A percentile compares a stretch with the other conserved stretches of the same genome.
phyloP scores from a whole-genome alignment of 1,139 yeast genomes.

The Hansenula sp. region DNA sequence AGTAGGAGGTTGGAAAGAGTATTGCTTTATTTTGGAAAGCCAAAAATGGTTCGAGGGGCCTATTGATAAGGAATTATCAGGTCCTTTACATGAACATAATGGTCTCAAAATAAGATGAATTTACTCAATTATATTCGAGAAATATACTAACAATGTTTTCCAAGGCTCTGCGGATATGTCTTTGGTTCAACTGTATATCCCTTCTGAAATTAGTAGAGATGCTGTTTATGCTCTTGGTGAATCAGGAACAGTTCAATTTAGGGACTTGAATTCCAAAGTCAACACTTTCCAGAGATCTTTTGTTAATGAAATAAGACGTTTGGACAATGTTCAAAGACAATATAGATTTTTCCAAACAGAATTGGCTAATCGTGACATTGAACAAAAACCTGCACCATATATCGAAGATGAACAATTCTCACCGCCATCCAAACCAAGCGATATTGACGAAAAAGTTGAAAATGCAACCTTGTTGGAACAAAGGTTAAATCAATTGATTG shows the following conservation, averaged over 20 bases:
- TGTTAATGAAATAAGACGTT: conserved; percentile 70
- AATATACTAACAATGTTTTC: neutral
- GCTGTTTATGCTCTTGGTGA: conserved; percentile 80
- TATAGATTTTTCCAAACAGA: conserved; percentile 37
- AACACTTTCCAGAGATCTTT: conserved; percentile 85
- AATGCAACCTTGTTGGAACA: conserved; percentile 60
- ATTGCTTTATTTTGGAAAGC: neutral
- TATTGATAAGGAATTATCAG: neutral
- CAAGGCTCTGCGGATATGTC: conserved; percentile 89
- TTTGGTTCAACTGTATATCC: conserved; percentile 83
- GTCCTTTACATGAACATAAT: neutral
- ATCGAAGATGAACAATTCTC: conserved; percentile 32
- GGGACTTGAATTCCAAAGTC: conserved; percentile 78
- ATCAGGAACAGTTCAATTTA: conserved; percentile 79
- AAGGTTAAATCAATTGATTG: conserved; percentile 51
- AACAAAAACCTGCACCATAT: conserved; percentile 39
- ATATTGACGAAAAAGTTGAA: conserved; percentile 71
- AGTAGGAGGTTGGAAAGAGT: conserved; percentile 19
- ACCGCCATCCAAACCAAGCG: conserved; percentile 40
- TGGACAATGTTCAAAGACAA: conserved; percentile 63
- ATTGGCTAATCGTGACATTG: conserved; percentile 45
- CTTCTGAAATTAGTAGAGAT: conserved; percentile 88
- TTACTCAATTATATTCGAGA: neutral
- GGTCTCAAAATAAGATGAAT: no score
- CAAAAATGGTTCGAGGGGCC: neutral